phyloP scores from a whole-genome alignment of 768 basidiomycete genomes.

The Tricholoma furcatifolium region DNA sequence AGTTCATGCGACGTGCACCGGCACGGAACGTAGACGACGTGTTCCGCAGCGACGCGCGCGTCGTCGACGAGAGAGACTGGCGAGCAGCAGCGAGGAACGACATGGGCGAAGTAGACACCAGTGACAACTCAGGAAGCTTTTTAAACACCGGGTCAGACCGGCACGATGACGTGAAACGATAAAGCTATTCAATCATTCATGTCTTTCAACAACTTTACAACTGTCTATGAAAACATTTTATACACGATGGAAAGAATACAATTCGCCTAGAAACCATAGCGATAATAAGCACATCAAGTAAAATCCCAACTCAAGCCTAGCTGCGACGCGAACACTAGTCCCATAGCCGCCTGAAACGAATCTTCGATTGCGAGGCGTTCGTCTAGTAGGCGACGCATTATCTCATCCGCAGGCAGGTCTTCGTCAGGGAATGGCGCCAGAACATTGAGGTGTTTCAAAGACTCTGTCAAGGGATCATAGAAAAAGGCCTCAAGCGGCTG shows the following conservation, averaged over 20 bases:
- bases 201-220: neutral
- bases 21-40: conserved; percentile 23
- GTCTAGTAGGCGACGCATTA: conserved; percentile 33
- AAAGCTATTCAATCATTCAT: neutral
- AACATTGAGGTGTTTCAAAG: conserved; percentile 35
- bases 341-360: conserved; percentile 50
- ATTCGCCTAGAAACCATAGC: conserved; percentile 23
- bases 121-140: conserved; percentile 10
- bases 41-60: conserved; percentile 27
- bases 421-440: conserved; percentile 23
- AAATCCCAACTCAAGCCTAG: conserved; percentile 35
- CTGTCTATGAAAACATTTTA: neutral
- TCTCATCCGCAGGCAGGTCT: conserved; percentile 19
- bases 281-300: neutral
- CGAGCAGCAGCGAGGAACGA: conserved; percentile 39
- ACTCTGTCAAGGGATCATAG: conserved; percentile 25
- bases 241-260: no score
- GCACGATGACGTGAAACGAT: conserved; percentile 18
- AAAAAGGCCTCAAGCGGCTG: conserved; percentile 6
- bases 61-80: conserved; percentile 30
- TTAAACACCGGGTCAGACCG: conserved; percentile 37
- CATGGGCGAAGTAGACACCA: conserved; percentile 25
- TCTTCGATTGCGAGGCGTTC: conserved; percentile 31
- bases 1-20: conserved; percentile 33
- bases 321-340: conserved; percentile 38